Evolutionary conservation across 2,329 filamentous ascomycete species (phyloP).

Genomic region (Cladophialophora psammophila): DNA sequence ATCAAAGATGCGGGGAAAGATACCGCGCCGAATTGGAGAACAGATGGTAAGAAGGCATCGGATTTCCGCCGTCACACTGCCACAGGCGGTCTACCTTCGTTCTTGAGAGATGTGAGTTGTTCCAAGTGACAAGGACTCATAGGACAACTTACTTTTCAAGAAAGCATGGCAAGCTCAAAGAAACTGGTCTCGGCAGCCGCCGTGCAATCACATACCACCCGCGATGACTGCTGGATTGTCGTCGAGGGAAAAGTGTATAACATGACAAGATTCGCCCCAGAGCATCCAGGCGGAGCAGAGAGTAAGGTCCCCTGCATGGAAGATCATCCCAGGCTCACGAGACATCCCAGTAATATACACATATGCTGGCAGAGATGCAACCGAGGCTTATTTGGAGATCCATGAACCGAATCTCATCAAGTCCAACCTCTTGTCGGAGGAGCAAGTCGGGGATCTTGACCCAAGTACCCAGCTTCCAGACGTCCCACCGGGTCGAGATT

Average conservation of each 20-base stretch:
- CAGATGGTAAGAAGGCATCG: background rate
- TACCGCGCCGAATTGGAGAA: background rate
- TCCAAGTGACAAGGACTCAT: background rate
- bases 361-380: constrained; percentile 56
- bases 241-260: constrained; percentile 74
- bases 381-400: constrained; percentile 54
- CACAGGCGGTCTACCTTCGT: background rate
- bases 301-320: constrained; percentile 15
- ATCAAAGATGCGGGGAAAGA: constrained; percentile 1
- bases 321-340: background rate
- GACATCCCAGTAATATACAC: constrained; percentile 48
- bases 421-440: constrained; percentile 45
- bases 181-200: constrained; percentile 18
- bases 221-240: constrained; percentile 69
- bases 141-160: background rate
- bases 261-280: constrained; percentile 68
- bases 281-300: constrained; percentile 66
- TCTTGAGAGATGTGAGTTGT: background rate
- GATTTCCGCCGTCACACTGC: background rate
- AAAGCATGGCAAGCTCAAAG: constrained; percentile 1
- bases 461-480: constrained; percentile 20
- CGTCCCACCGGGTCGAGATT: constrained; percentile 8
- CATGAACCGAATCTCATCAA: constrained; percentile 50
- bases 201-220: constrained; percentile 52
- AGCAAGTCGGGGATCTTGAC: constrained; percentile 26